A percentile compares a stretch with the other conserved stretches of the same genome.
Evolutionary conservation across 257 asterid genomes (phyloP).

Genomic region (Solanum gracilifrons): DNA sequence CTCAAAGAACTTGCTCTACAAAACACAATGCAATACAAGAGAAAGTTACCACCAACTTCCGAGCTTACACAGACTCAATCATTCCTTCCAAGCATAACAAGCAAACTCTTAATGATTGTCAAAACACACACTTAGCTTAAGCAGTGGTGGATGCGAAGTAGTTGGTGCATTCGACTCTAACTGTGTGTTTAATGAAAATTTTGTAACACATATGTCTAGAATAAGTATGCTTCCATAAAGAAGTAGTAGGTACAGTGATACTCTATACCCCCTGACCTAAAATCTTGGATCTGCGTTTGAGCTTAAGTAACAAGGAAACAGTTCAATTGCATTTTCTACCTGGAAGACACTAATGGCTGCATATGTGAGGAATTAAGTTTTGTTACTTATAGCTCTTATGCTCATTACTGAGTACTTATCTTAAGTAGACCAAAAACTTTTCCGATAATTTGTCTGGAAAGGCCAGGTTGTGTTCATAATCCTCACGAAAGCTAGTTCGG

Average conservation of each 20-base stretch:
- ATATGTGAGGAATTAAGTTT: not conserved
- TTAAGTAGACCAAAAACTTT: not conserved
- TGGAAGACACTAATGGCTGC: not conserved
- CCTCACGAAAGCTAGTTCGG: not conserved
- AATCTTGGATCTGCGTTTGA: not conserved
- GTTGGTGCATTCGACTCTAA: not conserved
- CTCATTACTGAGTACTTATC: not conserved
- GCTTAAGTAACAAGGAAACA: not conserved
- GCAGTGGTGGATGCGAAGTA: not conserved
- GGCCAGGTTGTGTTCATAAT: not conserved
- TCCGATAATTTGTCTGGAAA: not conserved
- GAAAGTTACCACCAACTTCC: not conserved
- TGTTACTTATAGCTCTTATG: not conserved
- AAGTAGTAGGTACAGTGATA: not conserved
- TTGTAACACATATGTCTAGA: not conserved
- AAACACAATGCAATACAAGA: not conserved
- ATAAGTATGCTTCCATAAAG: not conserved
- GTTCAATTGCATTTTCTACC: not conserved
- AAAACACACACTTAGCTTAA: not conserved
- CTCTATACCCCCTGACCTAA: not conserved
- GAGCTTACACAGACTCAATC: not conserved
- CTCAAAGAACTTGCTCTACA: slow-evolving; percentile 91
- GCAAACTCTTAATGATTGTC: not conserved
- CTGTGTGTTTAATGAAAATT: not conserved
- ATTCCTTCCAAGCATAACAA: not conserved